phyloP scores from a whole-genome alignment of 805 yeast genomes.

The Debaryomyces prosopidis region DNA sequence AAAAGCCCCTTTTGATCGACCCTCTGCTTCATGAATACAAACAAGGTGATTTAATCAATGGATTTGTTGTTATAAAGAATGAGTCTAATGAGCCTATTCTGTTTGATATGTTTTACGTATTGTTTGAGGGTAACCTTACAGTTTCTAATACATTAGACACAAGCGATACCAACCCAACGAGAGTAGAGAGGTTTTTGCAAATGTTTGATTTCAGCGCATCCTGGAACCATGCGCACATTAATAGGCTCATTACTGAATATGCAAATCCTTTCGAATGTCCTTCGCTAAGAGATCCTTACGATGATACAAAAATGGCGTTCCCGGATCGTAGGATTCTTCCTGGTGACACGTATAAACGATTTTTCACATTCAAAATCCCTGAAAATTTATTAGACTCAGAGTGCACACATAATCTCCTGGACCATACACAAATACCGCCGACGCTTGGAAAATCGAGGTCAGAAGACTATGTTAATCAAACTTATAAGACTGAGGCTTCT shows the following conservation, averaged over 20 bases:
- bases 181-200: slow-evolving; percentile 38
- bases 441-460: slow-evolving; percentile 25
- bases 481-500: slow-evolving; percentile 1
- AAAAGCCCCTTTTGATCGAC: slow-evolving; percentile 27
- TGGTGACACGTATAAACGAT: slow-evolving; percentile 30
- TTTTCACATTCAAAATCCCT: slow-evolving; percentile 44
- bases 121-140: slow-evolving; percentile 52
- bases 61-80: slow-evolving; percentile 50
- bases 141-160: slow-evolving; percentile 18
- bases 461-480: slow-evolving; percentile 12
- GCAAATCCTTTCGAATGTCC: slow-evolving; percentile 14
- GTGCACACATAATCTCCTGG: slow-evolving; percentile 31
- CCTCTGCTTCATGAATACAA: slow-evolving; percentile 49
- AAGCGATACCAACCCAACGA: slow-evolving; percentile 11
- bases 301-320: slow-evolving; percentile 22
- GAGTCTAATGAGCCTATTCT: slow-evolving; percentile 40
- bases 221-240: slow-evolving; percentile 41
- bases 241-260: slow-evolving; percentile 30
- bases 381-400: slow-evolving; percentile 35
- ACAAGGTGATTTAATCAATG: slow-evolving; percentile 68
- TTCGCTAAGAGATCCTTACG: slow-evolving; percentile 23
- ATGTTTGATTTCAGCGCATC: slow-evolving; percentile 56
- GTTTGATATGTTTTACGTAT: slow-evolving; percentile 63
- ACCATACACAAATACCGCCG: slow-evolving; percentile 39
- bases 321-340: slow-evolving; percentile 17